Evolutionary conservation across 164 flowering plant species (phyloP), one percentile per base, ranked within the genome.

Genomic region (Macadamia tetraphylla): DNA sequence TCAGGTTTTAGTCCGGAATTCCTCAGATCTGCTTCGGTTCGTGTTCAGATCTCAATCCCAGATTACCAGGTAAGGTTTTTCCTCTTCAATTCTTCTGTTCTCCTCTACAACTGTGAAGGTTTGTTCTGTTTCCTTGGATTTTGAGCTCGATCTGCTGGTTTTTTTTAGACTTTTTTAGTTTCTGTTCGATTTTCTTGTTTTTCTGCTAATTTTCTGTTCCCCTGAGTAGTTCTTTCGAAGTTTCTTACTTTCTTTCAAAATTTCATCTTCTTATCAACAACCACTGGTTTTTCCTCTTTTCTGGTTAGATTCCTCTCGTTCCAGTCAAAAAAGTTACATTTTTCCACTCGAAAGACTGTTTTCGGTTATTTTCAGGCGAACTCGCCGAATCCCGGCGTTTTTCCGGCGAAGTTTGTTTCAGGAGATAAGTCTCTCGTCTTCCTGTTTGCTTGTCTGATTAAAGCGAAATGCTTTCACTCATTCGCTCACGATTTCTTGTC

Each of bases 11-110:
- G 76, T 6, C 17, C 31, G 48, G 48, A 58, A 68, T 42, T 14
- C 66, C 62, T 58, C 77, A 74, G 83, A 76, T 80, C 81, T 80
- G 66, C 58, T 70, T 17, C 3, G 55, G 68, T 73, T 18, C n/a
- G 30, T 13, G 29, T 62, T 56, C 67, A 53, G 77, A 79, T 77
- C 81, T 82, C 29, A 3, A 9, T 62, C 60, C 35, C 70, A 35
- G 80, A 77, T 78, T 62, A 64, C 35, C 70, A 35, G 80, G 78
- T 78, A 64, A 14, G 72, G 62, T 72, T 62, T 49, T 40, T 44
- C 72, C 63, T 17, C 57, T 62, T 9, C 23, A 64, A 64, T 46
- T 46, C 51, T 46, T 18, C 1, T 15, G 18, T 48, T 12, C 10
- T 48, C 8, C 4, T 29, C 18, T 3, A 35, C 30, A 14, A 43